Evolutionary conservation across 176 grass and related monocot species (phyloP), one percentile per base, ranked within the genome.

Genomic region (Cenchrus americanus): DNA sequence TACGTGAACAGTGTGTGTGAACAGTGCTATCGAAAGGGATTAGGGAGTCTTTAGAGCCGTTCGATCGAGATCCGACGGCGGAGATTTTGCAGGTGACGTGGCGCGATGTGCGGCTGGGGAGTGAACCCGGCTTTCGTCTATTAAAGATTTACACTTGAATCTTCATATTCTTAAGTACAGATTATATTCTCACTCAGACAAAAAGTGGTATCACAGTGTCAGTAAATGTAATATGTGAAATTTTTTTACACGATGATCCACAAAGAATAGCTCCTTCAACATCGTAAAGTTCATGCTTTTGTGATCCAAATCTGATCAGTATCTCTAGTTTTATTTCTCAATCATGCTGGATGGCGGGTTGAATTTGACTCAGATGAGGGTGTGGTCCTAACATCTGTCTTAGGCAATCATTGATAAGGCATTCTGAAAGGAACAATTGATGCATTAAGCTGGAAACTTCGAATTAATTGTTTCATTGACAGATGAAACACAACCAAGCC

Each of bases 331-430:
- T 54, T 54, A 57, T n/a, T 57, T 75, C 43, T 37, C 48, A 19
- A 12, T 27, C 21, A 57, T 49, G 70, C 51, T 85, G 50, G 15
- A 76, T 85, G 69, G 26, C 82, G 92, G 93, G 93, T 92, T 83
- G 90, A 95, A 69, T 95, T 95, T 77, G 90, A 95, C 57, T 92
- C 79, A 37, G 34, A 88, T 63, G 90, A 90, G 63, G 90, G 90
- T 68, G 93, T 68, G 93, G 84, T 86, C 90, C 93, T 72, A 92
- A 88, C 50, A 47, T 81, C 70, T 81, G 72, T 78, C 81, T 94
- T 14, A 11, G 9, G 21, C 88, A 79, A 46, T 70, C 24, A 12
- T 54, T 14, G 53, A 57, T n/a, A 62, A 47, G 58, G 78, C 26
- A 62, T 73, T 86, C 17, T 69, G 21, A 37, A 37, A 37, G 34